A percentile compares a stretch with the other conserved stretches of the same genome.
These are phyloP conservation scores for Berberis vulgaris DNA, from an alignment of 164 flowering plant genomes.

Conservation along the genomic window DNA sequence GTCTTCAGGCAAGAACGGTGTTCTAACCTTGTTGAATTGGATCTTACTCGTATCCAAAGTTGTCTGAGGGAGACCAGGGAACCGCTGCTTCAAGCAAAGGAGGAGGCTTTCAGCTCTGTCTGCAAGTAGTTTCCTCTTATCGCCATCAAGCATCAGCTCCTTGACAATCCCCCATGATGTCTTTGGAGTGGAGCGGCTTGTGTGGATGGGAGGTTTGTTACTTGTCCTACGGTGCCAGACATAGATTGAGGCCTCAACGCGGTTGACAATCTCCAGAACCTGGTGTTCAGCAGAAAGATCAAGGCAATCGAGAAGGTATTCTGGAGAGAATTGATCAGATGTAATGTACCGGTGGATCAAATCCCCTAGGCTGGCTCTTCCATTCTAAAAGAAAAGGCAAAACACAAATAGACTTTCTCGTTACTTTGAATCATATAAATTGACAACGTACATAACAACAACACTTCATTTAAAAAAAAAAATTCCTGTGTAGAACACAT, in stretches of 20 bases:
- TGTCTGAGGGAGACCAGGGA: conserved; percentile 66
- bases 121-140: conserved; percentile 73
- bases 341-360: conserved; percentile 78
- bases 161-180: conserved; percentile 90
- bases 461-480: no score
- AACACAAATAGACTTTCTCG: no score
- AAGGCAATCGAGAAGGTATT: conserved; percentile 87
- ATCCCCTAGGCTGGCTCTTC: conserved; percentile 86
- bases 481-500: no score
- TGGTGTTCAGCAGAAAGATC: conserved; percentile 79
- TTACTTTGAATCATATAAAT: no score
- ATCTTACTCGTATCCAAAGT: conserved; percentile 36
- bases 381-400: conserved; percentile 42
- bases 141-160: conserved; percentile 74
- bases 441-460: no score
- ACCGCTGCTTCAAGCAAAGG: conserved; percentile 77
- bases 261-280: conserved; percentile 84
- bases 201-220: conserved; percentile 10
- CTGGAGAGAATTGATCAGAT: conserved; percentile 83
- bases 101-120: conserved; percentile 85
- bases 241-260: conserved; percentile 77
- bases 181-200: conserved; percentile 47
- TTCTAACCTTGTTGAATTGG: conserved; percentile 79
- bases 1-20: no score
- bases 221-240: conserved; percentile 70